phyloP scores from a whole-genome alignment of 441 rosid species.

The Corymbia citriodora region DNA sequence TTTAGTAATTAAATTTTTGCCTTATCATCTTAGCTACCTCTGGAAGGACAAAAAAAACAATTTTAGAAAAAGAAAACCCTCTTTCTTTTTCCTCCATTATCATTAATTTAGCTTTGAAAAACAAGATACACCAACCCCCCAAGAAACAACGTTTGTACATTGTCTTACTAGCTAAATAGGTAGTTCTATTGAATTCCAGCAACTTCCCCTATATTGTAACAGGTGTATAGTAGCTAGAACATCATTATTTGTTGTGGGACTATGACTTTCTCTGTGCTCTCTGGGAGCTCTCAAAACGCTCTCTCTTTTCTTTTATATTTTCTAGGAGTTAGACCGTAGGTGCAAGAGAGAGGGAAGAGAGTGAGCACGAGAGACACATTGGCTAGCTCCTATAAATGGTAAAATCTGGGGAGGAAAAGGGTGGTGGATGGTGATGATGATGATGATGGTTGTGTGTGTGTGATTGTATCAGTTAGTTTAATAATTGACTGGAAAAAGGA shows the following conservation, averaged over 20 bases:
- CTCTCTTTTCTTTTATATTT: neutral
- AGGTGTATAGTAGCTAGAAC: neutral
- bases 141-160: neutral
- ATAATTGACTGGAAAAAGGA: neutral
- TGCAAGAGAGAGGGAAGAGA: neutral
- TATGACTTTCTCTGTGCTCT: neutral
- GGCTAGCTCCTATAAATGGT: neutral
- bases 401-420: neutral
- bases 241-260: neutral
- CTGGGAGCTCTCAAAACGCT: neutral
- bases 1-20: neutral
- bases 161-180: neutral
- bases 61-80: neutral
- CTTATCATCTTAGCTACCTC: neutral
- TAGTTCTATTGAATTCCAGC: neutral
- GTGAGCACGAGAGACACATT: neutral
- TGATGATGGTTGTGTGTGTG: neutral
- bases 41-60: neutral
- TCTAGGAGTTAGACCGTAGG: neutral
- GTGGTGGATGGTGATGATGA: neutral
- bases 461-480: neutral
- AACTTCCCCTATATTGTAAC: neutral
- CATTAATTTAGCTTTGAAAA: neutral
- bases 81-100: neutral
- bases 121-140: neutral